Evolutionary conservation across 352 stramenopile genomes (phyloP).

Genomic region (Elongisporangium anandrum): DNA sequence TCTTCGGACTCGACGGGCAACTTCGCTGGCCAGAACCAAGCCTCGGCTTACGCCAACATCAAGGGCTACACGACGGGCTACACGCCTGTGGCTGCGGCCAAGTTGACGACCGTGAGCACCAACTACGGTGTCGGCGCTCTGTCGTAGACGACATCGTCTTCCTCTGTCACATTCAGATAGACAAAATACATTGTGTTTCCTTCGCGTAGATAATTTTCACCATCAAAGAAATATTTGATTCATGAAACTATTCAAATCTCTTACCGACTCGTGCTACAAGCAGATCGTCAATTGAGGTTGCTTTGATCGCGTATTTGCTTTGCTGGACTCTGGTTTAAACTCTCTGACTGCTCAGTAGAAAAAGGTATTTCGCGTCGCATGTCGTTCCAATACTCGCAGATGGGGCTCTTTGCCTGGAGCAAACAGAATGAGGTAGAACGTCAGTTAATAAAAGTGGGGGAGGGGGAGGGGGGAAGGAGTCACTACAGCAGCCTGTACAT

Average conservation of each 20-base stretch:
- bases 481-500: neutral
- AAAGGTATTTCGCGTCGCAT: slow-evolving; percentile 65
- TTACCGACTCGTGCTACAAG: neutral
- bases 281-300: neutral
- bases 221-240: neutral
- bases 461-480: too few species aligned
- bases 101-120: neutral
- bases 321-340: neutral
- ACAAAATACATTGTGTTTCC: neutral
- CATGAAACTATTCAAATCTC: neutral
- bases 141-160: neutral
- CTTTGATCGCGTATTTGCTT: neutral
- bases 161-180: neutral
- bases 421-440: neutral
- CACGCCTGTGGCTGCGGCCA: neutral
- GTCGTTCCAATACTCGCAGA: slow-evolving; percentile 63
- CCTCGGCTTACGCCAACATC: neutral
- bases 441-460: neutral
- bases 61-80: neutral
- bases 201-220: neutral
- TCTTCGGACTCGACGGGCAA: neutral
- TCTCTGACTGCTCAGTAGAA: slow-evolving; percentile 43
- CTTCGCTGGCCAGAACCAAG: neutral
- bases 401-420: slow-evolving; percentile 68
- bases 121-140: neutral